Conservation (phyloP, 768 basidiomycete genomes). For the Steccherinum ochraceum region DNA sequence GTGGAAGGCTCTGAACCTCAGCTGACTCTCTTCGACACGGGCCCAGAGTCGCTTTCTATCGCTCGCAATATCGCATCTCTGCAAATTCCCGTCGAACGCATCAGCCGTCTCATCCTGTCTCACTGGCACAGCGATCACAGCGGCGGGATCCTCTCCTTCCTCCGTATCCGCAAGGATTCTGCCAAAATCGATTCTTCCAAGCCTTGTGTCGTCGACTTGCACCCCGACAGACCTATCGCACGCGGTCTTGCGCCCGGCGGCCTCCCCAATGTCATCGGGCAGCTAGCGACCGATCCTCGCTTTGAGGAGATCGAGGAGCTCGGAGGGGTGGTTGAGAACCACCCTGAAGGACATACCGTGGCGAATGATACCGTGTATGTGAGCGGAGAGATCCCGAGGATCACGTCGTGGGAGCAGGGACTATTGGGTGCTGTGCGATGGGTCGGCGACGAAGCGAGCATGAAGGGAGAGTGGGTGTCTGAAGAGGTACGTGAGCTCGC, state of each 20-base stretch:
- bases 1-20: conserved; percentile 36
- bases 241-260: conserved; percentile 68
- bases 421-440: conserved; percentile 64
- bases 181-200: conserved; percentile 2
- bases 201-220: conserved; percentile 59
- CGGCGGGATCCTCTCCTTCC: conserved; percentile 54
- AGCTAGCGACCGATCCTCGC: conserved; percentile 65
- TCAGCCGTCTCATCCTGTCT: conserved; percentile 65
- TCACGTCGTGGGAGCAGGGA: conserved; percentile 63
- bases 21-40: conserved; percentile 76
- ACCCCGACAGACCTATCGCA: conserved; percentile 67
- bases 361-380: conserved; percentile 62
- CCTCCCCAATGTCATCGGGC: conserved; percentile 48
- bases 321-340: conserved; percentile 52
- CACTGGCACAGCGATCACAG: conserved; percentile 61
- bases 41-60: conserved; percentile 71
- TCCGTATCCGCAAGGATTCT: conserved; percentile 34
- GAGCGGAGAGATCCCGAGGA: conserved; percentile 74
- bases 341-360: conserved; percentile 57
- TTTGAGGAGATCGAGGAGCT: conserved; percentile 54
- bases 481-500: conserved; percentile 40
- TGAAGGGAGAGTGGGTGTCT: conserved; percentile 36
- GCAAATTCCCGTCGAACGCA: conserved; percentile 42
- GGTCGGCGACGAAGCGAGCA: conserved; percentile 25
- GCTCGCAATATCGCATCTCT: conserved; percentile 65